Evolutionary conservation across 139 green algal genomes (phyloP).

Genomic region (Deuterostichococcus epilithicus): DNA sequence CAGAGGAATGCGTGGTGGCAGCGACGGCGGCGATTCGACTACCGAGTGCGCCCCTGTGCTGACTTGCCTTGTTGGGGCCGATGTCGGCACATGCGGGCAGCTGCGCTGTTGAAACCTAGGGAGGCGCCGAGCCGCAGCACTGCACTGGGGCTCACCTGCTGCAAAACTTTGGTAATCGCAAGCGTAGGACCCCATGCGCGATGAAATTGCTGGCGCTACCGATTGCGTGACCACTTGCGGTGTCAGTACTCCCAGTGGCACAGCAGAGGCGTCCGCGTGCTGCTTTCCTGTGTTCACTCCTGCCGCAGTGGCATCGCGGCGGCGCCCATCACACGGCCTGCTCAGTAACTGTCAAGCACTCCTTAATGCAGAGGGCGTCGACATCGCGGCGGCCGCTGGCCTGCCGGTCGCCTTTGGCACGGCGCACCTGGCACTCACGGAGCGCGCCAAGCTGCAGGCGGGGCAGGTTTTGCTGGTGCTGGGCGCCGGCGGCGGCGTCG

Average conservation of each 20-base stretch:
- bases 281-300: background rate
- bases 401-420: constrained; percentile 86
- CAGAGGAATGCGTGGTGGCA: constrained; percentile 55
- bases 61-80: no score
- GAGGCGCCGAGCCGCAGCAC: no score
- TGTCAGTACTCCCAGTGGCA: no score
- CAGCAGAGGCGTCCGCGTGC: background rate
- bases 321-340: background rate
- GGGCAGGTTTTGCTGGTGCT: constrained; percentile 82
- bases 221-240: no score
- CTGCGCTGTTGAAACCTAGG: no score
- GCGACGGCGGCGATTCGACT: background rate
- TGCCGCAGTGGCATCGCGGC: no score
- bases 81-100: no score
- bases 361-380: constrained; percentile 37
- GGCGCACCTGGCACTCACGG: constrained; percentile 70
- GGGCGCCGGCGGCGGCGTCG: constrained; percentile 80
- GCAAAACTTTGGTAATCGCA: no score
- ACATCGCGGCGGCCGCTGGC: constrained; percentile 46
- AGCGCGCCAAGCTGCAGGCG: constrained; percentile 53
- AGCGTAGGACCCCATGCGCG: no score
- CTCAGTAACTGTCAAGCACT: no score
- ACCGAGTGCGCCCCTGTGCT: background rate
- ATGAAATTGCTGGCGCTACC: no score
- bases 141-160: background rate